Evolutionary conservation across 2,329 filamentous ascomycete genomes (phyloP).

Genomic region (Onygenales sp.): DNA sequence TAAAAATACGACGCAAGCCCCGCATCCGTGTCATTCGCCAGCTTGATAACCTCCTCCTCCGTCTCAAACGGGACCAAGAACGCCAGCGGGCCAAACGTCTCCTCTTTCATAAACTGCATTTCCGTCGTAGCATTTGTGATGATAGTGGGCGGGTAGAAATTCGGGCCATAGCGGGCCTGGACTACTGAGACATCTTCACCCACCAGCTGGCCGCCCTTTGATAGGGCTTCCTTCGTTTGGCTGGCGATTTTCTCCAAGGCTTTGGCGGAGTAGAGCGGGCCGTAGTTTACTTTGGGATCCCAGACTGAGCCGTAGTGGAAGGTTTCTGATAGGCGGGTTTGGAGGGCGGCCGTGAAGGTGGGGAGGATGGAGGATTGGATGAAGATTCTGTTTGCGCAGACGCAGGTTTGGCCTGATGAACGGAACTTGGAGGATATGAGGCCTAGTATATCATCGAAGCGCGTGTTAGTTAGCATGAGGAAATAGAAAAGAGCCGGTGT

Average conservation of each 20-base stretch:
- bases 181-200: conserved; percentile 1
- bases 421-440: conserved; percentile 7
- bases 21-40: conserved; percentile 21
- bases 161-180: conserved; percentile 6
- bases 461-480: too few relatives aligned
- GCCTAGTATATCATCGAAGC: neutral
- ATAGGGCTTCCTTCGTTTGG: conserved; percentile 16
- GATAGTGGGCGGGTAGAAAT: conserved; percentile 7
- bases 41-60: conserved; percentile 22
- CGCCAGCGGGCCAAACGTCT: conserved; percentile 23
- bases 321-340: conserved; percentile 4
- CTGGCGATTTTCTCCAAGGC: conserved; percentile 4
- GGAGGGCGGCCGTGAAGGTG: neutral
- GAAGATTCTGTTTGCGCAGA: conserved; percentile 30
- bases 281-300: conserved; percentile 5
- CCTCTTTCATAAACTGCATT: conserved; percentile 20
- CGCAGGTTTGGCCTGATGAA: conserved; percentile 17
- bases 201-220: conserved; percentile 17
- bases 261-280: conserved; percentile 5
- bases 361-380: conserved; percentile 20
- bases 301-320: conserved; percentile 5
- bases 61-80: conserved; percentile 15
- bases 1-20: conserved; percentile 23
- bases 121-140: conserved; percentile 12
- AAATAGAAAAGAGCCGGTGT: conserved; percentile 20